Conservation (phyloP, 2,329 filamentous ascomycete genomes). For the Aspergillus thermomutatus region DNA sequence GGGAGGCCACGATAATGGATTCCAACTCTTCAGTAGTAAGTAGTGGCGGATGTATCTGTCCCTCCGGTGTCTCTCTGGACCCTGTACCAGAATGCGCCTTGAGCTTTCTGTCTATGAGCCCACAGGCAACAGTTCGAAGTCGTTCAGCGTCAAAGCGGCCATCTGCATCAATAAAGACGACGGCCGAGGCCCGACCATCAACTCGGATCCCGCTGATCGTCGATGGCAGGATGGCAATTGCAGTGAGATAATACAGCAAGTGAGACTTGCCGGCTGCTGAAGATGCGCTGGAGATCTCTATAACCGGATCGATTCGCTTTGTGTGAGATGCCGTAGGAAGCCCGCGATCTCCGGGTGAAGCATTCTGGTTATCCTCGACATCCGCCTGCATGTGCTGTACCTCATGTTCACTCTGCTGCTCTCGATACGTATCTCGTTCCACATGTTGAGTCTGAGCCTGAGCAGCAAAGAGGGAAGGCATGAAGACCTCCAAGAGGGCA, state of each 20-base stretch:
- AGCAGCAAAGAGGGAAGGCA: constrained; percentile 15
- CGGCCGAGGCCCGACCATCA: constrained; percentile 47
- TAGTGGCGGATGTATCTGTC: background rate
- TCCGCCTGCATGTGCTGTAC: constrained; percentile 2
- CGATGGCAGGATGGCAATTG: constrained; percentile 50
- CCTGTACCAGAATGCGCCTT: background rate
- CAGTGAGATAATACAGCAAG: constrained; percentile 55
- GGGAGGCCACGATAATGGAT: constrained; percentile 33
- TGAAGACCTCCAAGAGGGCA: constrained; percentile 37
- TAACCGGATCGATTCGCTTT: constrained; percentile 30
- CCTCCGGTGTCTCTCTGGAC: background rate
- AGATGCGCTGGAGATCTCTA: constrained; percentile 54
- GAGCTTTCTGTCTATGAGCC: constrained; percentile 22
- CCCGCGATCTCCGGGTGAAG: background rate
- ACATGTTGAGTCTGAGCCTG: constrained; percentile 3
- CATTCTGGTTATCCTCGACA: background rate
- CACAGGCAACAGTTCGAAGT: constrained; percentile 35
- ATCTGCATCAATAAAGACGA: constrained; percentile 57
- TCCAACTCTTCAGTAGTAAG: constrained; percentile 14
- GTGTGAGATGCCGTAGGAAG: background rate
- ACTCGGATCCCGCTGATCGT: constrained; percentile 28
- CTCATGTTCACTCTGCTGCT: constrained; percentile 9
- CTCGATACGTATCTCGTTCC: constrained; percentile 3
- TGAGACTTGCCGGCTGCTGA: constrained; percentile 57
- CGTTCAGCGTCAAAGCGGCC: constrained; percentile 51